Evolutionary conservation across 2,329 filamentous ascomycete species (phyloP), one percentile per base, ranked within the genome.

Genomic region (Fusarium fujikuroi): DNA sequence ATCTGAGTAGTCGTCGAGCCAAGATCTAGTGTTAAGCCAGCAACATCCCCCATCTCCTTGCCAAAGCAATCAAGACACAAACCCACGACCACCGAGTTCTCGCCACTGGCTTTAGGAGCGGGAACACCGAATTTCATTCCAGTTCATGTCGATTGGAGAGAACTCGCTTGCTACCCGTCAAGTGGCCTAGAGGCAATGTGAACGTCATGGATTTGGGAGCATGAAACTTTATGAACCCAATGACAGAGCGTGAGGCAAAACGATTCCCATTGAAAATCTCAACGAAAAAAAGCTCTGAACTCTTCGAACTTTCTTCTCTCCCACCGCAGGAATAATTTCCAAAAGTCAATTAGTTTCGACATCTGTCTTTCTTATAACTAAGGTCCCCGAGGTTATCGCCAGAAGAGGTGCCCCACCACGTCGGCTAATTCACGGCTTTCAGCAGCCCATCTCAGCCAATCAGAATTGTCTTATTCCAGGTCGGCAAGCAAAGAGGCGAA

Each of bases 381-480:
- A 21, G 36, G 32, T 52, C 21, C 42, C 53, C 16, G 59, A 69
- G n/a, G 67, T 72, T 58, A 69, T 74, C 67, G 10, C 30, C 37
- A 73, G 10, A 52, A 53, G 49, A 34, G 25, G 15, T 37, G 57
- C 57, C 32, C 70, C 66, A 61, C 49, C 28, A 25, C 11, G 10
- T 19, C 79, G 80, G 80, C 68, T 81, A 81, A 81, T 75, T 76
- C 54, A 71, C 79, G 80, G 75, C 14, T 21, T 19, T 3, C n/a
- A 36, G 30, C 4, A 25, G 16, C 7, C 10, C 4, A 16, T 11
- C 9, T 25, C 65, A 66, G 50, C 80, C 80, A 81, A 81, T 81
- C 79, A 81, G 50, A 50, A 54, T n/a, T 50, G 62, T 58, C 69
- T 73, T 72, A 80, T 80, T 80, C 78, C 67, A 60, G 63, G 68